A percentile compares a stretch with the other conserved stretches of the same genome.
Conservation (phyloP, 2,329 filamentous ascomycete genomes). For the Paecilomyces niveus region DNA sequence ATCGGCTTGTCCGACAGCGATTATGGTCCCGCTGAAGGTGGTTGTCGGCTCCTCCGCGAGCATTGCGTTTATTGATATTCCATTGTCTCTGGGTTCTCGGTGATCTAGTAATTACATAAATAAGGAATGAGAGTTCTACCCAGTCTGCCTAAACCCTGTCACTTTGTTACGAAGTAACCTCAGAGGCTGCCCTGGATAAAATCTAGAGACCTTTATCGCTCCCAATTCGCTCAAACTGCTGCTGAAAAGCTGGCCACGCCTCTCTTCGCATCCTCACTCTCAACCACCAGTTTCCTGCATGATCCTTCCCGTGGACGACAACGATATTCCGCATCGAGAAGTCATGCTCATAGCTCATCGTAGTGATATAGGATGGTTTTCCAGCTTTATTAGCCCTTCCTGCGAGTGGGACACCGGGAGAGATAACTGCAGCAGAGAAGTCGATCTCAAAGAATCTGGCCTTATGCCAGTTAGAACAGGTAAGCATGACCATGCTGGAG, state of each 20-base stretch:
- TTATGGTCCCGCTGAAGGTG: too few species aligned
- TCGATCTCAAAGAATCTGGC: constrained; percentile 31
- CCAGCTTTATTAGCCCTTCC: constrained; percentile 3
- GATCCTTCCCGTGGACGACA: constrained; percentile 24
- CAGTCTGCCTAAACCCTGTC: too few species aligned
- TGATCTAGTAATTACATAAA: too few species aligned
- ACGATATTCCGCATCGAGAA: constrained; percentile 11
- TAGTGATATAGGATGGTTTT: constrained; percentile 3
- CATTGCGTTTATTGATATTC: too few species aligned
- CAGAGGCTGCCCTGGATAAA: too few species aligned
- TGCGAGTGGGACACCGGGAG: neutral
- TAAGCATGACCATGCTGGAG: constrained; percentile 24
- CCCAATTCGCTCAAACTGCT: constrained; percentile 1
- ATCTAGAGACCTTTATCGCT: too few species aligned
- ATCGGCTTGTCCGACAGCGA: too few species aligned
- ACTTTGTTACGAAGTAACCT: too few species aligned
- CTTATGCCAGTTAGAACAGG: constrained; percentile 35
- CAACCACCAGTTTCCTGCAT: constrained; percentile 25
- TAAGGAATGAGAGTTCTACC: too few species aligned
- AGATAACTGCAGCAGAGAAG: constrained; percentile 23
- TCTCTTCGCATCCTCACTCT: constrained; percentile 10
- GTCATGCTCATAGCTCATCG: neutral
- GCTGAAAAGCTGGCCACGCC: constrained; percentile 15
- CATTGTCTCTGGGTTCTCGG: too few species aligned
- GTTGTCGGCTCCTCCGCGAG: too few species aligned